phyloP scores from a whole-genome alignment of 2,329 filamentous ascomycete genomes.

The Colletotrichum incanum region DNA sequence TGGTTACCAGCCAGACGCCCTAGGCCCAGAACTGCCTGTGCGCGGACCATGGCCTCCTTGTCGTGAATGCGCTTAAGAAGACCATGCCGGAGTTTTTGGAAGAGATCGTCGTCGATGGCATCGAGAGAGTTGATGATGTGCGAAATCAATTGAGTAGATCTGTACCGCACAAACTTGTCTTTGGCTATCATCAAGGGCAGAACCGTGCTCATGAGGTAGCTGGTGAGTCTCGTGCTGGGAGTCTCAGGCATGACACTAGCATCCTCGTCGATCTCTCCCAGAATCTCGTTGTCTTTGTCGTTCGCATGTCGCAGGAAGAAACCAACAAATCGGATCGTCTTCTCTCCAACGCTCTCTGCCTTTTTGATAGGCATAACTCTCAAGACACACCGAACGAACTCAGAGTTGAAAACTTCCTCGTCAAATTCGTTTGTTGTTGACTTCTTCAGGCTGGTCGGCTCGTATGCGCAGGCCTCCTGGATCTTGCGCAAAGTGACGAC shows the following conservation, averaged over 20 bases:
- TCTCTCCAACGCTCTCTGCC: constrained; percentile 89
- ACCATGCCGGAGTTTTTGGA: constrained; percentile 83
- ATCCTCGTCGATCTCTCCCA: constrained; percentile 77
- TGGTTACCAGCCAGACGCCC: constrained; percentile 86
- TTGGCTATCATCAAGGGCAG: constrained; percentile 86
- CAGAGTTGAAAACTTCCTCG: constrained; percentile 88
- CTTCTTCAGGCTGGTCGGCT: constrained; percentile 69
- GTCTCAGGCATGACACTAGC: constrained; percentile 84
- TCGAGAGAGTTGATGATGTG: constrained; percentile 95
- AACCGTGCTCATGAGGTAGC: constrained; percentile 80
- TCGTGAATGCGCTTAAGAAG: constrained; percentile 90
- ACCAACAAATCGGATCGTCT: constrained; percentile 88
- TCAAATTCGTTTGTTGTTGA: constrained; percentile 77
- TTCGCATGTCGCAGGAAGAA: constrained; percentile 83
- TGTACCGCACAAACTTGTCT: constrained; percentile 93
- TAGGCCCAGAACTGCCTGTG: constrained; percentile 93
- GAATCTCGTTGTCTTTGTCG: constrained; percentile 79
- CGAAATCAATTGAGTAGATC: constrained; percentile 90
- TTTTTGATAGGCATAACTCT: constrained; percentile 92
- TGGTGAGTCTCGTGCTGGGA: constrained; percentile 84
- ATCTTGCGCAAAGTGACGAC: constrained; percentile 90
- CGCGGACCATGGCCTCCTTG: constrained; percentile 92
- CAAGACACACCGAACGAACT: constrained; percentile 87
- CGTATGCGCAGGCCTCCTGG: constrained; percentile 86
- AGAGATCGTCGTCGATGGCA: constrained; percentile 92